Evolutionary conservation across 2,329 filamentous ascomycete genomes (phyloP).

Genomic region (Penicillium oxalicum): DNA sequence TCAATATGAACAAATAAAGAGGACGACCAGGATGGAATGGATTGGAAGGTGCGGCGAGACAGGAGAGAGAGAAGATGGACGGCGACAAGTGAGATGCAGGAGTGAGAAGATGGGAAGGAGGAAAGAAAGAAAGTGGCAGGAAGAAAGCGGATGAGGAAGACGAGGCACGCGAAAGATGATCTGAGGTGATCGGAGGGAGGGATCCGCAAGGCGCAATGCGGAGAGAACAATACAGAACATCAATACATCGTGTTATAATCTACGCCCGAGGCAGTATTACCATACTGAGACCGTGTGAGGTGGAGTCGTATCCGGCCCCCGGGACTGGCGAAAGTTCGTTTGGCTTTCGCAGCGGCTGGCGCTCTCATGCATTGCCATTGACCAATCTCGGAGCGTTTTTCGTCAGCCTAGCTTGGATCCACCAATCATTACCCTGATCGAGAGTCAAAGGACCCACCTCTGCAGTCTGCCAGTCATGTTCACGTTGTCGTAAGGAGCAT

Average conservation of each 20-base stretch:
- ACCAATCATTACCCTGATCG: not conserved
- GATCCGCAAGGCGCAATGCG: slow-evolving; percentile 24
- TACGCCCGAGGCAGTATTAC: slow-evolving; percentile 13
- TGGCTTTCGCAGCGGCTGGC: slow-evolving; percentile 8
- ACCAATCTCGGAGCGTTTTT: slow-evolving; percentile 5
- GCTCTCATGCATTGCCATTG: slow-evolving; percentile 11
- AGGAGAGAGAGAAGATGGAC: slow-evolving; percentile 9
- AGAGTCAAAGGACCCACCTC: no score
- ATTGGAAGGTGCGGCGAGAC: slow-evolving; percentile 5
- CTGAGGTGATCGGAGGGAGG: slow-evolving; percentile 18
- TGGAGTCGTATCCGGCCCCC: not conserved
- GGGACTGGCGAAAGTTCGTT: slow-evolving; percentile 6
- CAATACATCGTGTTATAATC: slow-evolving; percentile 4
- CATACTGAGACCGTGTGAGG: slow-evolving; percentile 5
- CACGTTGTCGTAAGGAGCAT: no score
- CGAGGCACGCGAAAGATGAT: slow-evolving; percentile 13
- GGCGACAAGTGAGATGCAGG: slow-evolving; percentile 2
- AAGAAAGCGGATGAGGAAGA: slow-evolving; percentile 6
- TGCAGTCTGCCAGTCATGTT: slow-evolving; percentile 1
- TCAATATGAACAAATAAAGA: not conserved
- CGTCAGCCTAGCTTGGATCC: not conserved
- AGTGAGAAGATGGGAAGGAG: not conserved
- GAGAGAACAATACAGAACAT: slow-evolving; percentile 17
- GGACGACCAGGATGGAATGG: not conserved
- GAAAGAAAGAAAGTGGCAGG: slow-evolving; percentile 13